phyloP scores from a whole-genome alignment of 73 alveolate species.

The Urostyla sp. region DNA sequence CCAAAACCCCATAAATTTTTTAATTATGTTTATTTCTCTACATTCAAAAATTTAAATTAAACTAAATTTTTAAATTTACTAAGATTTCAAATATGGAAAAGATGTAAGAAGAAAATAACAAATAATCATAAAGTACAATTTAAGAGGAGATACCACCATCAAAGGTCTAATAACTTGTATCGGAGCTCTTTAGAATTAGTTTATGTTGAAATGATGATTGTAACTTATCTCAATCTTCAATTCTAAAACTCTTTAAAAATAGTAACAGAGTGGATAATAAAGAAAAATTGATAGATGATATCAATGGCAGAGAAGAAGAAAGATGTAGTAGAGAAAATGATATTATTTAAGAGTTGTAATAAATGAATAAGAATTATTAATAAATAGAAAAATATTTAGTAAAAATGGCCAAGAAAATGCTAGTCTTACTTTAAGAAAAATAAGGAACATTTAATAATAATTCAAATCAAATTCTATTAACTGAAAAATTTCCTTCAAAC shows the following conservation, averaged over 20 bases:
- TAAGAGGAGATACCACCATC: constrained; percentile 17
- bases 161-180: constrained; percentile 10
- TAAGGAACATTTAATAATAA: background rate
- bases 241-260: background rate
- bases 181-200: constrained; percentile 33
- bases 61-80: no score
- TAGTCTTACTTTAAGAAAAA: constrained; percentile 14
- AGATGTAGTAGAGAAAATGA: constrained; percentile 33
- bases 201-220: constrained; percentile 50
- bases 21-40: no score
- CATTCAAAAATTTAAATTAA: no score
- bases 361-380: constrained; percentile 3
- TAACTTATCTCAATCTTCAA: constrained; percentile 13
- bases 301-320: constrained; percentile 47
- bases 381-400: constrained; percentile 21
- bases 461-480: background rate
- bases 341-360: constrained; percentile 2
- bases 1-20: no score
- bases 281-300: constrained; percentile 30
- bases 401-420: constrained; percentile 39
- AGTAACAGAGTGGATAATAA: constrained; percentile 37
- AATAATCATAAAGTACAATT: background rate
- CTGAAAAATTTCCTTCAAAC: constrained; percentile 27
- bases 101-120: constrained; percentile 7
- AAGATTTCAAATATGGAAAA: no score